Evolutionary conservation across 805 yeast species (phyloP).

Genomic region (Trichomonascus vanleenenianus): DNA sequence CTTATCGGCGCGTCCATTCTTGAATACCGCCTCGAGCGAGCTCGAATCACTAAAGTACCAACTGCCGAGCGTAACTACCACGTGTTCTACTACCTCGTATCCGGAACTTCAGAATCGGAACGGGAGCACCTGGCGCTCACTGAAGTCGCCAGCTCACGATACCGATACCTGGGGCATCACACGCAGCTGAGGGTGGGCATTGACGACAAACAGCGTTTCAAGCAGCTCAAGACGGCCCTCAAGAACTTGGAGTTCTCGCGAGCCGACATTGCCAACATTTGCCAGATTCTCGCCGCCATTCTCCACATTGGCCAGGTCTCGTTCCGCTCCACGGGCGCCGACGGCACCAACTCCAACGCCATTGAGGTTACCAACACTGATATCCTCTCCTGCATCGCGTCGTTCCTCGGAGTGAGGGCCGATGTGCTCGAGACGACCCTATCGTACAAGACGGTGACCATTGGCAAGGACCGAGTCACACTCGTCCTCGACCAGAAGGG

Average conservation of each 20-base stretch:
- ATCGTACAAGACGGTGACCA: slow-evolving; percentile 31
- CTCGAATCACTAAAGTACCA: slow-evolving; percentile 45
- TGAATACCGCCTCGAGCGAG: slow-evolving; percentile 48
- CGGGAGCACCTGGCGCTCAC: slow-evolving; percentile 36
- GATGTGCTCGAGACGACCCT: slow-evolving; percentile 31
- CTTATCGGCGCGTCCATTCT: slow-evolving; percentile 47
- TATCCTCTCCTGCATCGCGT: slow-evolving; percentile 28
- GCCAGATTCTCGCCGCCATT: slow-evolving; percentile 38
- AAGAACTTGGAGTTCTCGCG: slow-evolving; percentile 40
- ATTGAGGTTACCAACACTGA: slow-evolving; percentile 31
- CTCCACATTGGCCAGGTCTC: slow-evolving; percentile 37
- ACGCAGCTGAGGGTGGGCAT: slow-evolving; percentile 36
- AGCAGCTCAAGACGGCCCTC: slow-evolving; percentile 41
- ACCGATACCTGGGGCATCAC: slow-evolving; percentile 38
- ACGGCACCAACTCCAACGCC: slow-evolving; percentile 29
- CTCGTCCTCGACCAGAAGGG: slow-evolving; percentile 34
- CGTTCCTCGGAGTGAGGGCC: slow-evolving; percentile 33
- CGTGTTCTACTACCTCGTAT: slow-evolving; percentile 48
- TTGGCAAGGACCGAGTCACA: slow-evolving; percentile 34
- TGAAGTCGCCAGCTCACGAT: slow-evolving; percentile 28
- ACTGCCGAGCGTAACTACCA: slow-evolving; percentile 51
- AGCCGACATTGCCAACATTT: slow-evolving; percentile 41
- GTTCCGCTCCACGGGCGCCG: slow-evolving; percentile 28
- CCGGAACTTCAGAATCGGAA: slow-evolving; percentile 38
- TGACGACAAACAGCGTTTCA: slow-evolving; percentile 43